These are phyloP conservation scores for Helichrysum umbraculigerum DNA, from an alignment of 129 eudicot species.

Conservation along the genomic window DNA sequence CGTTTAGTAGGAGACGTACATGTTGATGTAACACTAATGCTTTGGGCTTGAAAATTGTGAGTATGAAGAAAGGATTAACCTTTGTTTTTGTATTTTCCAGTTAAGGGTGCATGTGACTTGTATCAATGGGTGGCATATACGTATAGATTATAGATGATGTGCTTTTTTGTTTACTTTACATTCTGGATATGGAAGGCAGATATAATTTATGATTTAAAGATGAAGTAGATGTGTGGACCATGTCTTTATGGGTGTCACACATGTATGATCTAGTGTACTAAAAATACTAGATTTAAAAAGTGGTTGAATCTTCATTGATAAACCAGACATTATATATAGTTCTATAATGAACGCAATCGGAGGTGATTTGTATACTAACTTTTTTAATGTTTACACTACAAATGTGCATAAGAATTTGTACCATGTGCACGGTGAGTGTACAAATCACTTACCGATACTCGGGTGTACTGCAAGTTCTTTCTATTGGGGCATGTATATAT, in stretches of 20 bases:
- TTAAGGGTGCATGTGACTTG: slow-evolving; percentile 35
- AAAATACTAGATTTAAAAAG: background rate
- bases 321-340: background rate
- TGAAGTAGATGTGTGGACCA: slow-evolving; percentile 8
- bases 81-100: slow-evolving; percentile 22
- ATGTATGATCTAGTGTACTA: slow-evolving; percentile 6
- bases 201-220: slow-evolving; percentile 1
- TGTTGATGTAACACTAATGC: slow-evolving; percentile 15
- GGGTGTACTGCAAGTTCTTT: slow-evolving; percentile 14
- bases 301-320: background rate
- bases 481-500: slow-evolving; percentile 18
- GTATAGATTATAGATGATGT: slow-evolving; percentile 44
- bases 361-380: too few species aligned
- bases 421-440: too few species aligned
- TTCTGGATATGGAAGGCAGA: slow-evolving; percentile 11
- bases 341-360: too few species aligned
- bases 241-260: slow-evolving; percentile 3
- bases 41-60: slow-evolving; percentile 17
- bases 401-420: too few species aligned
- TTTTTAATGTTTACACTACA: too few species aligned
- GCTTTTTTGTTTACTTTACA: slow-evolving; percentile 39
- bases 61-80: slow-evolving; percentile 17
- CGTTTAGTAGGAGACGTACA: background rate
- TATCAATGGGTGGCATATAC: slow-evolving; percentile 50
- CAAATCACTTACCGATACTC: too few species aligned